phyloP scores from a whole-genome alignment of 2,329 filamentous ascomycete genomes.

The Aspergillus proliferans region DNA sequence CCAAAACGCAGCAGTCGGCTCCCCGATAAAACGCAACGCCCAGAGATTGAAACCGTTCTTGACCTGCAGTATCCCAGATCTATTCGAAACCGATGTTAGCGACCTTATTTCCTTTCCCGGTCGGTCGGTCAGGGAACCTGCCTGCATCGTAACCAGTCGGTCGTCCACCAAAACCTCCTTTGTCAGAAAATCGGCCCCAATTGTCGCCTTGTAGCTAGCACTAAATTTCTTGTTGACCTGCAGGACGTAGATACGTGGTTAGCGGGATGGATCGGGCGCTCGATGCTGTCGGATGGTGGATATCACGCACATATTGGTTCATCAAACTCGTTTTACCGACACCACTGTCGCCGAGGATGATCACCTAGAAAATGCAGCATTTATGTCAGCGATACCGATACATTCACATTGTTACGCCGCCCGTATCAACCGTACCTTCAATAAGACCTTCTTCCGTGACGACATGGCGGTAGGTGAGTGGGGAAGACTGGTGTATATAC shows the following conservation, averaged over 20 bases:
- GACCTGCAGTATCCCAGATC: constrained; percentile 97
- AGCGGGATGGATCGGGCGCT: constrained; percentile 7
- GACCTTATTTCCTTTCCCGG: background rate
- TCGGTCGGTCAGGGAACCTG: constrained; percentile 33
- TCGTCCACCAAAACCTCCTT: constrained; percentile 97
- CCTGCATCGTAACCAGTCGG: constrained; percentile 97
- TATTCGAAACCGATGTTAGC: constrained; percentile 32
- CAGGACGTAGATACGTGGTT: constrained; percentile 5
- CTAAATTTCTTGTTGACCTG: constrained; percentile 99
- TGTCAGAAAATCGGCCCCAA: constrained; percentile 96
- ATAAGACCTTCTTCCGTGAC: constrained; percentile 80
- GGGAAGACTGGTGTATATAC: background rate
- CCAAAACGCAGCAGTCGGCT: constrained; percentile 94
- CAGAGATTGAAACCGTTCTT: constrained; percentile 95
- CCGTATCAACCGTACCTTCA: constrained; percentile 59
- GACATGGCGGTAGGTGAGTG: constrained; percentile 50
- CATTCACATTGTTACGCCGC: background rate
- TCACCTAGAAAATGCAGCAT: constrained; percentile 60
- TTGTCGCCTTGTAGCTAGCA: constrained; percentile 98
- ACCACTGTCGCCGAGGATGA: constrained; percentile 97
- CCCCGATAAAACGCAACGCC: constrained; percentile 97
- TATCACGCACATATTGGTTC: constrained; percentile 94
- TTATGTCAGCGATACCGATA: constrained; percentile 4
- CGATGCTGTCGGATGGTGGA: constrained; percentile 4
- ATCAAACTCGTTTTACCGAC: constrained; percentile 99